phyloP scores from a whole-genome alignment of 305 asterid species.

The Ilex paraguariensis region DNA sequence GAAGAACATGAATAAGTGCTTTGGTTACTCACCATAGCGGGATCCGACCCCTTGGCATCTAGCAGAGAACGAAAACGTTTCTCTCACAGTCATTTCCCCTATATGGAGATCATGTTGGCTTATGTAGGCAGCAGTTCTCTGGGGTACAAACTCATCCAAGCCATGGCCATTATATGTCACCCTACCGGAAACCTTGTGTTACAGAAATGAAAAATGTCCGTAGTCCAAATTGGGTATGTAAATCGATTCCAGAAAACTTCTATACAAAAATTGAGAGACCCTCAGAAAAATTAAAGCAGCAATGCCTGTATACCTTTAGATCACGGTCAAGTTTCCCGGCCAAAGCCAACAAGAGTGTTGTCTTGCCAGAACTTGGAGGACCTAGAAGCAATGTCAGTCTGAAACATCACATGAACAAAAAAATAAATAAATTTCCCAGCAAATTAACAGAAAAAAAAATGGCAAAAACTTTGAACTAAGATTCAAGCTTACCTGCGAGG shows the following conservation, averaged over 20 bases:
- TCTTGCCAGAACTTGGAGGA: conserved; percentile 72
- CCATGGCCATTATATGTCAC: conserved; percentile 74
- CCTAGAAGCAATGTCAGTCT: conserved; percentile 69
- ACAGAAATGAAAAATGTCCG: too few species aligned
- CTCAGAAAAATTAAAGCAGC: not conserved
- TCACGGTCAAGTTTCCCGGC: conserved; percentile 69
- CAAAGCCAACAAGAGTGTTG: conserved; percentile 62
- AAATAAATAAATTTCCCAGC: not conserved
- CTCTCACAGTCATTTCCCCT: conserved; percentile 87
- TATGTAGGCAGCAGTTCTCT: conserved; percentile 70
- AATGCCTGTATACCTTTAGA: conserved; percentile 39
- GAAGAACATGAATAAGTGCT: too few species aligned
- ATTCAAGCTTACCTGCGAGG: conserved; percentile 39
- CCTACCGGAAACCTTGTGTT: conserved; percentile 46
- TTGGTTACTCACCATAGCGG: conserved; percentile 52
- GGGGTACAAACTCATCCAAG: conserved; percentile 68
- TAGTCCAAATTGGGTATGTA: too few species aligned
- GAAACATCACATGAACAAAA: not conserved
- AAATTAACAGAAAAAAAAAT: too few species aligned
- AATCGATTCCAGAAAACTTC: not conserved
- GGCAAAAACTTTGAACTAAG: too few species aligned
- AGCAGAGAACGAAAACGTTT: conserved; percentile 77
- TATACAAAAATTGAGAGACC: not conserved
- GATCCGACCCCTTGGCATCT: conserved; percentile 91
- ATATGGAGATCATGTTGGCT: conserved; percentile 72